Percentiles rank a stretch among this genome's conserved stretches.
These are phyloP conservation scores for Dendrobium chrysotoxum DNA, from an alignment of 106 monocot species.

Conservation along the genomic window DNA sequence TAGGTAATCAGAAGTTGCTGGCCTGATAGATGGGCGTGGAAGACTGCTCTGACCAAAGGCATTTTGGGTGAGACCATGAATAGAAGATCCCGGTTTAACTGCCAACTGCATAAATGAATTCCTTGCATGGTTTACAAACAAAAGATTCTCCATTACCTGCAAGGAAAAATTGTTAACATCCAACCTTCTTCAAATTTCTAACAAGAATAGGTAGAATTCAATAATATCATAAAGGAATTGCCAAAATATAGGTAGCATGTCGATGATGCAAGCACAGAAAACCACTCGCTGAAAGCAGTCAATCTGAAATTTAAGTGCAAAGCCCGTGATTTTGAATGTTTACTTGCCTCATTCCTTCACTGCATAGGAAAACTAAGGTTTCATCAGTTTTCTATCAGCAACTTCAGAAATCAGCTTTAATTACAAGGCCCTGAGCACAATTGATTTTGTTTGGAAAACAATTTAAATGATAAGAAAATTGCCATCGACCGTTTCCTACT, in stretches of 20 bases:
- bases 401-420: too few species aligned
- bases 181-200: background rate
- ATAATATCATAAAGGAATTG: background rate
- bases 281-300: background rate
- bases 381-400: too few species aligned
- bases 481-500: too few species aligned
- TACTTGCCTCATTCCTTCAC: too few species aligned
- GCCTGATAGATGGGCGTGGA: background rate
- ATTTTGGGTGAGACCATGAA: slow-evolving; percentile 13
- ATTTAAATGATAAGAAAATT: too few species aligned
- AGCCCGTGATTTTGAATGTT: too few species aligned
- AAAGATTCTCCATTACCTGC: slow-evolving; percentile 58
- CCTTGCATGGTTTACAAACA: slow-evolving; percentile 39
- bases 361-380: too few species aligned
- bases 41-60: slow-evolving; percentile 9
- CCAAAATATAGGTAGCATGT: too few species aligned
- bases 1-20: background rate
- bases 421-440: too few species aligned
- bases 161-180: background rate
- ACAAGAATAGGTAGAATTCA: background rate
- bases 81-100: slow-evolving; percentile 8
- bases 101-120: slow-evolving; percentile 31
- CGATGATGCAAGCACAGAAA: background rate
- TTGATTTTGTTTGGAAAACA: too few species aligned
- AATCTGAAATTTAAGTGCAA: background rate